phyloP scores from a whole-genome alignment of 352 stramenopile species.

The Globisporangium echinulatum region DNA sequence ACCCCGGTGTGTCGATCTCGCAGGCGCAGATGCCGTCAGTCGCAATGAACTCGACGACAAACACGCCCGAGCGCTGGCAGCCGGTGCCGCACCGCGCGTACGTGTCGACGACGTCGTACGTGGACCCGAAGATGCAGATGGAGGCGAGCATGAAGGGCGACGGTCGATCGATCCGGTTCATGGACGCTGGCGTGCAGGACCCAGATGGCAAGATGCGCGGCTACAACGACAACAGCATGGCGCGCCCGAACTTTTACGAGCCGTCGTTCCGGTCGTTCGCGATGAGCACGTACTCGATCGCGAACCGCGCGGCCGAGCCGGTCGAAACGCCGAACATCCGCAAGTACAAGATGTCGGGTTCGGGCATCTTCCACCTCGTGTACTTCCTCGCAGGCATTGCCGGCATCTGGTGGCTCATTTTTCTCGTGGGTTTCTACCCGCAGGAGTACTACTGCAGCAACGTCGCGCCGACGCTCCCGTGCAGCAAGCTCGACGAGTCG shows the following conservation, averaged over 20 bases:
- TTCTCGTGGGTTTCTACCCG: slow-evolving; percentile 75
- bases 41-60: slow-evolving; percentile 67
- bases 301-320: slow-evolving; percentile 77
- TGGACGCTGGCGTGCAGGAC: slow-evolving; percentile 80
- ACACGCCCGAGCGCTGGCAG: slow-evolving; percentile 80
- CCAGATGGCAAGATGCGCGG: slow-evolving; percentile 76
- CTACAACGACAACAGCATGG: slow-evolving; percentile 75
- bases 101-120: slow-evolving; percentile 82
- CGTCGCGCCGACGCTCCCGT: slow-evolving; percentile 67
- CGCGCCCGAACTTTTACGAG: slow-evolving; percentile 79
- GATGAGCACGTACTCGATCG: slow-evolving; percentile 88
- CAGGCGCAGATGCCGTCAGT: slow-evolving; percentile 84
- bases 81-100: slow-evolving; percentile 80
- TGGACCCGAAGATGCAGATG: slow-evolving; percentile 80
- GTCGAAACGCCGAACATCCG: slow-evolving; percentile 87
- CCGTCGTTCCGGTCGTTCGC: slow-evolving; percentile 86
- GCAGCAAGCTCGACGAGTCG: slow-evolving; percentile 42
- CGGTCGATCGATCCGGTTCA: slow-evolving; percentile 80
- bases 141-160: slow-evolving; percentile 71
- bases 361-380: slow-evolving; percentile 79
- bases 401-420: slow-evolving; percentile 78
- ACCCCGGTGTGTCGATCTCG: slow-evolving; percentile 82
- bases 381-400: slow-evolving; percentile 69
- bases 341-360: slow-evolving; percentile 89
- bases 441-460: slow-evolving; percentile 74